Base-by-base conservation (phyloP, 2,329 filamentous ascomycete species). In the Pseudocercospora pini-densiflorae region DNA sequence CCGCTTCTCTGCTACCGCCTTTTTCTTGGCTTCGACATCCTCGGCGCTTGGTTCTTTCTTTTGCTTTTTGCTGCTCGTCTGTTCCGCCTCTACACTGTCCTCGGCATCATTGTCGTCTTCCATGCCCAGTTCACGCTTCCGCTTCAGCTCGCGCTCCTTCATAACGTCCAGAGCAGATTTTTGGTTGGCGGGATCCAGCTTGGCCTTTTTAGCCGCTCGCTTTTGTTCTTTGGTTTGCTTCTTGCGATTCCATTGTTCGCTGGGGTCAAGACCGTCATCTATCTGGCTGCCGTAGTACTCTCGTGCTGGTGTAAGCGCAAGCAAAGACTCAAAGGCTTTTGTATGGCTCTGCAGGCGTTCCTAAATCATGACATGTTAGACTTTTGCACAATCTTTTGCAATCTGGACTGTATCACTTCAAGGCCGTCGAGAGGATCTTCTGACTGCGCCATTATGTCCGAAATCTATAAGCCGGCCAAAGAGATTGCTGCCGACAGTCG, bases 201-300 rank as follows among this genome's bases (percentile, higher is more conserved):
- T 98, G 67, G 91, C 92, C 77, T 90, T 87, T 81, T 93, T 93
- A 63, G 93, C 92, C 72, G 91, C 89, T 68, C 89, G 88, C 66
- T 92, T 92, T 79, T 97, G 87, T 79, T 93, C 91, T 78, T 97
- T 97, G 59, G 93, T 94, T 82, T 98, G 94, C 84, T 98, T 98
- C 82, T 95, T 97, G 77, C 90, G 90, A 79, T 90, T 89, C 93
- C 93, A 97, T 89, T 97, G 93, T 75, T 95, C 91, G 80, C 86
- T 93, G 69, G 87, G 91, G 77, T 97, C 93, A 78, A 94, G 89
- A 63, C 90, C 92, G 43, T 77, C 76, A 45, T 72, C 75, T 16
- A 77, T 75, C 57, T 77, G 75, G 57, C 73, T 75, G 64, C 76
- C 77, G 74, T 96, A 97, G 81, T 97, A 97, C 74, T 93, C 89